These are phyloP conservation scores for Nitzschia putrida DNA, from an alignment of 108 stramenopile species.

Conservation along the genomic window DNA sequence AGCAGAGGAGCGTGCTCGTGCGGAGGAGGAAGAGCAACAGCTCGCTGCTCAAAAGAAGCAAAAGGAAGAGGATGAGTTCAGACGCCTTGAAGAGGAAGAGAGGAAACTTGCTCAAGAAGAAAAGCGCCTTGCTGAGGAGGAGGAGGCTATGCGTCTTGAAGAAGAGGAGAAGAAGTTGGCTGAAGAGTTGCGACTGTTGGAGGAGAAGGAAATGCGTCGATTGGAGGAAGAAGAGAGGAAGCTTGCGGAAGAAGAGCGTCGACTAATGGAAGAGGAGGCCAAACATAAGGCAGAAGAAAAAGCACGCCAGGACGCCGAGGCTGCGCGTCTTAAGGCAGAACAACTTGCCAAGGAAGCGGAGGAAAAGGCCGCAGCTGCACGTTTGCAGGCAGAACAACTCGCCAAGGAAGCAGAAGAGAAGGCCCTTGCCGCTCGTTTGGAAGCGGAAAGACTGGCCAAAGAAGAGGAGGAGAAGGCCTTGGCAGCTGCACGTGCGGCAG, in stretches of 20 bases:
- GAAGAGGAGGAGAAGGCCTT: constrained; percentile 3
- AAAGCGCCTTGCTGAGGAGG: background rate
- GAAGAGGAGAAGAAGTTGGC: constrained; percentile 4
- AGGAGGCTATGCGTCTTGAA: constrained; percentile 7
- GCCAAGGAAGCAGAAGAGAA: constrained; percentile 1
- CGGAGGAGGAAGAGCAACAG: constrained; percentile 3
- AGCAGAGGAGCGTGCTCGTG: constrained; percentile 24
- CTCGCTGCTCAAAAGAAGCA: background rate
- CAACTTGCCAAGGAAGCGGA: constrained; percentile 8
- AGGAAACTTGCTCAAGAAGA: background rate
- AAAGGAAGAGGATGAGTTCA: constrained; percentile 1
- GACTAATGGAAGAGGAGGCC: constrained; percentile 6
- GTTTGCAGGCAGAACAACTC: background rate
- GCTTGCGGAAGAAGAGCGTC: background rate
- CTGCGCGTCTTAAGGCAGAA: background rate
- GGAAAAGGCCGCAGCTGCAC: constrained; percentile 2
- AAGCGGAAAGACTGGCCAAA: background rate
- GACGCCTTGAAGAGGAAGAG: constrained; percentile 17
- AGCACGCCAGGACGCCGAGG: constrained; percentile 10
- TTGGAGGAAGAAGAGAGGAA: constrained; percentile 3
- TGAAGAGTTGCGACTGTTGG: background rate
- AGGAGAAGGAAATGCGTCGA: background rate
- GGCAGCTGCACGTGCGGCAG: constrained; percentile 6
- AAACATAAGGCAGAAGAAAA: constrained; percentile 8
- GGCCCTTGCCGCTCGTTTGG: constrained; percentile 15